phyloP scores from a whole-genome alignment of 768 basidiomycete genomes.

The Phaeolepiota aurea region DNA sequence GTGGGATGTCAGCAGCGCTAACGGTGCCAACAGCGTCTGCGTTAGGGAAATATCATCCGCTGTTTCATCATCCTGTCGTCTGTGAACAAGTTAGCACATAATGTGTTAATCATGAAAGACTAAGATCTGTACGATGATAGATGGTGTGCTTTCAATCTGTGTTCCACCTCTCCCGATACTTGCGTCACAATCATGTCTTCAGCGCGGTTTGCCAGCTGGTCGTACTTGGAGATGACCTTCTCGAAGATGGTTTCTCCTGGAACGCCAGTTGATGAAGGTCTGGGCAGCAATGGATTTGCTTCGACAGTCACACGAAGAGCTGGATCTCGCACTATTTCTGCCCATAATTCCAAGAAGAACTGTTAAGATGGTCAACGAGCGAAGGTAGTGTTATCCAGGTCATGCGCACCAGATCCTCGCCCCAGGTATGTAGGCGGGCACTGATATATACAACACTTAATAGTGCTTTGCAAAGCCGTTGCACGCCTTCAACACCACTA shows the following conservation, averaged over 20 bases:
- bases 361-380: slow-evolving; percentile 28
- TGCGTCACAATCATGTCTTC: slow-evolving; percentile 87
- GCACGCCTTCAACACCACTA: slow-evolving; percentile 75
- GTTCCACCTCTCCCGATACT: slow-evolving; percentile 75
- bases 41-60: slow-evolving; percentile 44
- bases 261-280: slow-evolving; percentile 23
- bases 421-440: slow-evolving; percentile 69
- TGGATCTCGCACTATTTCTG: slow-evolving; percentile 59
- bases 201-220: slow-evolving; percentile 51
- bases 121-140: slow-evolving; percentile 28
- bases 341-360: slow-evolving; percentile 92
- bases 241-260: slow-evolving; percentile 74
- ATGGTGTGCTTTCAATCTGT: slow-evolving; percentile 66
- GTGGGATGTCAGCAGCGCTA: slow-evolving; percentile 77
- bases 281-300: slow-evolving; percentile 42
- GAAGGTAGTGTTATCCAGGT: slow-evolving; percentile 2
- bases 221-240: slow-evolving; percentile 59
- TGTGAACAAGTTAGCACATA: background rate
- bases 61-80: background rate
- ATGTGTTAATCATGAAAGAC: too few species aligned
- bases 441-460: slow-evolving; percentile 74
- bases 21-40: slow-evolving; percentile 63
- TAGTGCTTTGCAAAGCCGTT: slow-evolving; percentile 78
- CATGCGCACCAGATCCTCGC: slow-evolving; percentile 74
- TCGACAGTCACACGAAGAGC: slow-evolving; percentile 48